These are phyloP conservation scores for Uncinocarpus reesii DNA, from an alignment of 2,329 filamentous ascomycete species.

Conservation along the genomic window DNA sequence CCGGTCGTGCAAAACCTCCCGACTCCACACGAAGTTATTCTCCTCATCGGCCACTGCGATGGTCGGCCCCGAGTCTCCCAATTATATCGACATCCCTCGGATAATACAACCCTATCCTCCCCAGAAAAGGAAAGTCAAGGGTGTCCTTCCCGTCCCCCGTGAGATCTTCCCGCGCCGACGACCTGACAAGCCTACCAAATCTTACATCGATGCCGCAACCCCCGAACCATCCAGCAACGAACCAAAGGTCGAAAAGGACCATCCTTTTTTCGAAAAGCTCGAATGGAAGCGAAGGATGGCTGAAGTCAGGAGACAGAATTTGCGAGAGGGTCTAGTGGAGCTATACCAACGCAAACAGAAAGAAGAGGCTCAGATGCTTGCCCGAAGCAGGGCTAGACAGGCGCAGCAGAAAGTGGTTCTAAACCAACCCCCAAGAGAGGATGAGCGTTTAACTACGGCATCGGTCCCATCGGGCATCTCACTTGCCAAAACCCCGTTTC, in stretches of 20 bases:
- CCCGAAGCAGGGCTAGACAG: slow-evolving; percentile 41
- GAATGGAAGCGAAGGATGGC: slow-evolving; percentile 67
- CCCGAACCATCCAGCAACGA: slow-evolving; percentile 39
- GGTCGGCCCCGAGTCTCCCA: slow-evolving; percentile 65
- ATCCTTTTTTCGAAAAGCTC: slow-evolving; percentile 41
- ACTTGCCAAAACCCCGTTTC: slow-evolving; percentile 41
- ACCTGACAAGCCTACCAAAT: slow-evolving; percentile 49
- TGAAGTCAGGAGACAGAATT: slow-evolving; percentile 56
- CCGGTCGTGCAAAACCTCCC: slow-evolving; percentile 28
- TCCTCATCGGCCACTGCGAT: slow-evolving; percentile 28
- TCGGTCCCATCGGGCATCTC: slow-evolving; percentile 49
- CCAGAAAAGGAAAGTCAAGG: slow-evolving; percentile 50
- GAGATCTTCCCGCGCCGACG: slow-evolving; percentile 59
- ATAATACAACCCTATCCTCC: slow-evolving; percentile 59
- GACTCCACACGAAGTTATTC: slow-evolving; percentile 33
- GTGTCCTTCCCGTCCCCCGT: slow-evolving; percentile 72
- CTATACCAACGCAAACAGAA: slow-evolving; percentile 56
- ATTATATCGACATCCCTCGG: slow-evolving; percentile 71
- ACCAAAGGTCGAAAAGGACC: slow-evolving; percentile 26
- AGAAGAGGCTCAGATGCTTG: slow-evolving; percentile 29
- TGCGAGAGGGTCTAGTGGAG: slow-evolving; percentile 59
- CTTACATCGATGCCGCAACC: slow-evolving; percentile 53
- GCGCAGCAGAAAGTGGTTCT: slow-evolving; percentile 43
- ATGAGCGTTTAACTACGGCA: slow-evolving; percentile 64
- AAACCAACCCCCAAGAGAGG: slow-evolving; percentile 57